These are phyloP conservation scores for Calonectria crousiana DNA, from an alignment of 2,329 filamentous ascomycete species.

Conservation along the genomic window DNA sequence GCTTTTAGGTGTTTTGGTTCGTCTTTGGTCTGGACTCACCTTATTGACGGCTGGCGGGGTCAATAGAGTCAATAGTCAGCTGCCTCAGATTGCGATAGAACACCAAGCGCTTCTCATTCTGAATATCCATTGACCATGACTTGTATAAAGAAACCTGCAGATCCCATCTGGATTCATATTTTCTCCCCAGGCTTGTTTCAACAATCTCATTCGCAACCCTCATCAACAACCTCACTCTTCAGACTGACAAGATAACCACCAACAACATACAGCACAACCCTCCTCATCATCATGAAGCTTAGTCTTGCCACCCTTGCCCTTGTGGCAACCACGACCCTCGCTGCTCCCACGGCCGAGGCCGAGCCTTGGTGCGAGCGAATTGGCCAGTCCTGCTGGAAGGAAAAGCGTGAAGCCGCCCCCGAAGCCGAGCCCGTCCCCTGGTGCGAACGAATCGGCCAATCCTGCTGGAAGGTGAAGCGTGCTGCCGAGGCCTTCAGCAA, in stretches of 20 bases:
- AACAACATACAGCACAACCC: background rate
- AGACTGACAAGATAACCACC: background rate
- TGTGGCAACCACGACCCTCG: conserved; percentile 33
- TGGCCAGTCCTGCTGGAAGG: conserved; percentile 56
- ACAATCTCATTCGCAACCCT: conserved; percentile 37
- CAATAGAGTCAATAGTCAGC: conserved; percentile 24
- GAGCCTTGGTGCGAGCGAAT: conserved; percentile 52
- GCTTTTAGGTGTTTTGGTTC: background rate
- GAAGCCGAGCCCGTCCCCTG: conserved; percentile 43
- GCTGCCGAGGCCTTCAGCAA: conserved; percentile 53
- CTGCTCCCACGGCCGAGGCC: conserved; percentile 34
- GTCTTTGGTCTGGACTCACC: background rate
- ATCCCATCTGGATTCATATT: conserved; percentile 8
- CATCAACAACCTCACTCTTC: conserved; percentile 23
- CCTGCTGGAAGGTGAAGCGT: conserved; percentile 58
- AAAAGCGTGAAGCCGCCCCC: conserved; percentile 49
- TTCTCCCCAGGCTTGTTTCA: conserved; percentile 40
- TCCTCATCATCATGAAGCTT: conserved; percentile 44
- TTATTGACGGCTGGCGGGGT: conserved; percentile 16
- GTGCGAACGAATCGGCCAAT: conserved; percentile 54
- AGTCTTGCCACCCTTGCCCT: conserved; percentile 42
- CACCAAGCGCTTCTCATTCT: conserved; percentile 1
- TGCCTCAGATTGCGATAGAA: background rate
- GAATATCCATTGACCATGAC: background rate
- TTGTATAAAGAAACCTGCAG: conserved; percentile 36